Base-by-base conservation (phyloP, 371 early-diverging fungal species). In the Apophysomyces variabilis region DNA sequence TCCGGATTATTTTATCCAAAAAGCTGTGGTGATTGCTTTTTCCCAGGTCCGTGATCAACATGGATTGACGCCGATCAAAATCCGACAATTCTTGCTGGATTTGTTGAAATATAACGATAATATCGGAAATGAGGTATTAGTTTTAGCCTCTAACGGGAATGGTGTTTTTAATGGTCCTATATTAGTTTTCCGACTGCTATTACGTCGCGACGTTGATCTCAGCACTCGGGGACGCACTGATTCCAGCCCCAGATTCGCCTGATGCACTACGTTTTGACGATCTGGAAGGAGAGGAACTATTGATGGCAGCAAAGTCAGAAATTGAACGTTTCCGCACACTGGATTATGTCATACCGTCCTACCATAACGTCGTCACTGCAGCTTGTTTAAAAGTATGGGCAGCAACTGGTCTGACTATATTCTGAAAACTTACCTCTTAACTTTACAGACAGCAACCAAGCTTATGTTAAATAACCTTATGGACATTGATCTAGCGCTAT, bases 71-170 rank as follows among this genome's bases (percentile, higher is more conserved):
- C 94, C 92, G n/a, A 58, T 80, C 4, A 82, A 83, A 8, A 85
- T 91, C 7, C 86, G 91, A 0, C 77, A 85, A 18, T 84, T 93
- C 47, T 66, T 98, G 39, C 65, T 95, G 64, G 88, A 92, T 38
- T 79, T 96, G 12, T 77, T 96, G 41, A 83, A 86, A 46, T 93
- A 90, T 76, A 97, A 96, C 72, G 97, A 98, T 77, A 97, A 98
- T 69, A 87, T 92, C 39, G 90, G 90, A 38, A 98, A 97, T 68
- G 78, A 85, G 75, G 89, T 88, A 76, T 65, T 65, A 41, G 18
- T 1, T 14, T 26, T 36, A 43, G 4, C 41, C 13, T 41, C 4
- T 16, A 14, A 50, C 21, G 1, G 21, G 9, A 21, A n/a, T 43
- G 46, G 46, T 6, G 8, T 14, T 67, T 5, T 62, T 45, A 37